Conservation (phyloP, 2,329 filamentous ascomycete species). For the Coniochaeta sp. region DNA sequence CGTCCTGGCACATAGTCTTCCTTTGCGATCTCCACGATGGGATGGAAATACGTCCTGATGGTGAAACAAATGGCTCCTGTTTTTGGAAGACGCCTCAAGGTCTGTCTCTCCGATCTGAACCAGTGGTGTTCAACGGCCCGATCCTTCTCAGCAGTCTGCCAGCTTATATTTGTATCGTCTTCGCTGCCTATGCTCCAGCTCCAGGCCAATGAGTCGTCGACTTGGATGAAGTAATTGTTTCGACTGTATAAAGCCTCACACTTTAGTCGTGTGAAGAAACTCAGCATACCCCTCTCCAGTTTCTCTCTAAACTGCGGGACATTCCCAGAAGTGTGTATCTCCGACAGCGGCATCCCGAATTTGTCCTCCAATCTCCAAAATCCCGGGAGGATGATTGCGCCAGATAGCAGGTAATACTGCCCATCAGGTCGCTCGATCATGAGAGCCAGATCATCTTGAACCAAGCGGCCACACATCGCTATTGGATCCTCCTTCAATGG, state of each 20-base stretch:
- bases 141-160: constrained; percentile 71
- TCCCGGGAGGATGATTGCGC: constrained; percentile 67
- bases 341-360: constrained; percentile 67
- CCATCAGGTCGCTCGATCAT: constrained; percentile 74
- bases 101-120: constrained; percentile 72
- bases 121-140: constrained; percentile 65
- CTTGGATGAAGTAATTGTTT: constrained; percentile 86
- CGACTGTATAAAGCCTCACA: constrained; percentile 57
- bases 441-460: constrained; percentile 77
- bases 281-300: constrained; percentile 70
- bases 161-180: constrained; percentile 56
- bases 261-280: constrained; percentile 67
- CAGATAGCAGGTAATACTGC: constrained; percentile 74
- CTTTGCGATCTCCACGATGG: constrained; percentile 57
- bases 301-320: constrained; percentile 68
- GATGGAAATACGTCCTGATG: constrained; percentile 73
- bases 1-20: constrained; percentile 74
- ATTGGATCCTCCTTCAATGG: constrained; percentile 72
- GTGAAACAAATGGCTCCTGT: constrained; percentile 62
- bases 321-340: constrained; percentile 72
- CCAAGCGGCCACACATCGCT: constrained; percentile 61
- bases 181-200: constrained; percentile 68
- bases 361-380: constrained; percentile 84
- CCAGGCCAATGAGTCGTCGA: constrained; percentile 73
- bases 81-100: constrained; percentile 53